Conservation (phyloP, 345 rosid genomes). For the Garcia nutans region DNA sequence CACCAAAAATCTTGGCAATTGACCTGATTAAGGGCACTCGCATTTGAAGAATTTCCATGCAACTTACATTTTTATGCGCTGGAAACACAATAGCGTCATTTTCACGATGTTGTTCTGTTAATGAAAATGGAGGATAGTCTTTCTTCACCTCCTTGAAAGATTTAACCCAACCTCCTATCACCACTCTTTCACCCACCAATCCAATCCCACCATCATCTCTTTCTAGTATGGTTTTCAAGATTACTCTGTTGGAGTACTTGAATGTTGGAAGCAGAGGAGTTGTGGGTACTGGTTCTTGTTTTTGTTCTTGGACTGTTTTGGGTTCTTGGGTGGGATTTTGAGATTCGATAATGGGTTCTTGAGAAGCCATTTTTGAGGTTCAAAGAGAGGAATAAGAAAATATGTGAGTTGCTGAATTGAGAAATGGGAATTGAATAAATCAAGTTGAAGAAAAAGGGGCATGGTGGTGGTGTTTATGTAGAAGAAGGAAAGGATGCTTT, state of each 20-base stretch:
- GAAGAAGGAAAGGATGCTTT: slow-evolving; percentile 42
- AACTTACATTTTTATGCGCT: slow-evolving; percentile 38
- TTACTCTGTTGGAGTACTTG: slow-evolving; percentile 64
- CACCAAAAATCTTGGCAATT: slow-evolving; percentile 45
- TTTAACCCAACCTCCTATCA: slow-evolving; percentile 95
- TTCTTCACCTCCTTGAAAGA: slow-evolving; percentile 56
- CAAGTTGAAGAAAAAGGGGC: background rate
- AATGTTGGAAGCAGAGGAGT: slow-evolving; percentile 16
- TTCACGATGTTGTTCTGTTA: slow-evolving; percentile 21
- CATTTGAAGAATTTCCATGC: slow-evolving; percentile 67
- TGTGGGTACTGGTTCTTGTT: background rate
- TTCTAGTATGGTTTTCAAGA: slow-evolving; percentile 49
- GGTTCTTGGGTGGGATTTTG: slow-evolving; percentile 1
- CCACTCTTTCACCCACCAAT: slow-evolving; percentile 45
- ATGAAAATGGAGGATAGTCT: slow-evolving; percentile 32
- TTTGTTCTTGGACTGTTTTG: background rate
- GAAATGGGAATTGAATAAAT: background rate
- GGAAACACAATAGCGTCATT: slow-evolving; percentile 4
- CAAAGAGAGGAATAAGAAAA: background rate
- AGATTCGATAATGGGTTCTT: background rate
- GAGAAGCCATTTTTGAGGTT: slow-evolving; percentile 12
- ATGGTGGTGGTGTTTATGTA: slow-evolving; percentile 36
- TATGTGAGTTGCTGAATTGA: background rate
- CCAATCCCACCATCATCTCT: slow-evolving; percentile 46
- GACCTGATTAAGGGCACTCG: slow-evolving; percentile 61